Conservation (phyloP, 768 basidiomycete genomes). For the Mrakia hoshinonis region DNA sequence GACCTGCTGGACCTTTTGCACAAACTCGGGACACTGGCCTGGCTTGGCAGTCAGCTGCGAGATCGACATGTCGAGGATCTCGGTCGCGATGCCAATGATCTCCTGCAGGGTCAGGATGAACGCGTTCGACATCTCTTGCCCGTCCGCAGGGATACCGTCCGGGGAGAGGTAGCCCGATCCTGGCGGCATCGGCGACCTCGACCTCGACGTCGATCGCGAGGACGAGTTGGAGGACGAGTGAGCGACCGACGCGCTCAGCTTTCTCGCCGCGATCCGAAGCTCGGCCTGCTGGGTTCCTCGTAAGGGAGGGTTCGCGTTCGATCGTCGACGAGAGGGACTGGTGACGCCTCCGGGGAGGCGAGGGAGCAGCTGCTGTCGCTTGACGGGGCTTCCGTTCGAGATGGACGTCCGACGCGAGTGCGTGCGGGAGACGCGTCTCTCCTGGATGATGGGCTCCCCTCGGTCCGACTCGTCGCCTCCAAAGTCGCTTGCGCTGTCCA, state of each 20-base stretch:
- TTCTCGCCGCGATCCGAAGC: slow-evolving; percentile 9
- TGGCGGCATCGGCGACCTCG: slow-evolving; percentile 80
- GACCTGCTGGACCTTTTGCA: slow-evolving; percentile 80
- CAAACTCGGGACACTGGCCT: slow-evolving; percentile 73
- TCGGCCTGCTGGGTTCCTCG: not conserved
- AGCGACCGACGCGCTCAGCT: not conserved
- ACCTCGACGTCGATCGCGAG: slow-evolving; percentile 90
- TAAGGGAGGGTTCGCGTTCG: slow-evolving; percentile 26
- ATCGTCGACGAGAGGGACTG: slow-evolving; percentile 32
- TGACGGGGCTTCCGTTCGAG: slow-evolving; percentile 31
- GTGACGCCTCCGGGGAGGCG: slow-evolving; percentile 30
- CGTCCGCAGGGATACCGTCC: not conserved
- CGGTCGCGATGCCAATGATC: slow-evolving; percentile 84
- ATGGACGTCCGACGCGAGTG: slow-evolving; percentile 36
- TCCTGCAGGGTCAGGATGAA: slow-evolving; percentile 86
- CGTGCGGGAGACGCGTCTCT: slow-evolving; percentile 16
- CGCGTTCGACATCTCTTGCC: slow-evolving; percentile 15
- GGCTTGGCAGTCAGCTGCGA: slow-evolving; percentile 75
- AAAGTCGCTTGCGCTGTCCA: slow-evolving; percentile 41
- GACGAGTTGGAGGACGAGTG: slow-evolving; percentile 37
- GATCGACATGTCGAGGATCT: slow-evolving; percentile 82
- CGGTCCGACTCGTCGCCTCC: slow-evolving; percentile 45
- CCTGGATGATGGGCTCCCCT: slow-evolving; percentile 51
- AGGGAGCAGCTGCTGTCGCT: slow-evolving; percentile 27
- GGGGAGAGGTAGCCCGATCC: slow-evolving; percentile 40